A percentile compares a stretch with the other conserved stretches of the same genome.
phyloP scores from a whole-genome alignment of 345 rosid species.

The Arabidopsis thaliana region TAIR10.1 NC_003071.7:8935501-8936000 shows the following conservation, averaged over 20 bases:
- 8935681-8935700: not conserved
- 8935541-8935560: not conserved
- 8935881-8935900: constrained; percentile 81
- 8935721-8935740: constrained; percentile 13
- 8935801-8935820: constrained; percentile 78
- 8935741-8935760: constrained; percentile 10
- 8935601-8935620: not conserved
- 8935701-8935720: constrained; percentile 24
- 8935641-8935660: not conserved
- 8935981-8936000: not conserved
- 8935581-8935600: not conserved
- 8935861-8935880: constrained; percentile 70
- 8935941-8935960: constrained; percentile 70
- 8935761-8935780: constrained; percentile 23
- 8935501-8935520: constrained; percentile 18
- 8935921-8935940: constrained; percentile 54
- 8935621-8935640: not conserved
- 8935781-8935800: constrained; percentile 42
- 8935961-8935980: not conserved
- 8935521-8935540: not conserved
- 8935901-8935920: constrained; percentile 62
- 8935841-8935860: constrained; percentile 81
- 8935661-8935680: constrained; percentile 5
- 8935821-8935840: constrained; percentile 77
- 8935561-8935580: not conserved